phyloP scores from a whole-genome alignment of 2,329 filamentous ascomycete species.

The Verticillium zaregamsianum region DNA sequence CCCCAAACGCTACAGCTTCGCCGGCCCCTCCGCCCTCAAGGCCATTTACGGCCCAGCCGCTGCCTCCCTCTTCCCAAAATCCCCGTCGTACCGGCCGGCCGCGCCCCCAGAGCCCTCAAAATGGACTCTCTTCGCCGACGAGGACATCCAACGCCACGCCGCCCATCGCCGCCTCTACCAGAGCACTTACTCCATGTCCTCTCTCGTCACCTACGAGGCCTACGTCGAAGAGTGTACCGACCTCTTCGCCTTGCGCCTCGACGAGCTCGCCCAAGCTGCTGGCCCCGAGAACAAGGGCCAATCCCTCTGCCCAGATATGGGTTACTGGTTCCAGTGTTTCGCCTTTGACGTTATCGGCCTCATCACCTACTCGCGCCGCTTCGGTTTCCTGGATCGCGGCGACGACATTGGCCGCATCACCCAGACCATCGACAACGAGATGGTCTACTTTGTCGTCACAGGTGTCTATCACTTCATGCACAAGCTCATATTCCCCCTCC shows the following conservation, averaged over 20 bases:
- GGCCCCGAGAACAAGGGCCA: background rate
- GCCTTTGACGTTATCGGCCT: conserved; percentile 49
- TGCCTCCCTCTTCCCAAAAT: conserved; percentile 24
- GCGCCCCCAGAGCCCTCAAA: conserved; percentile 7
- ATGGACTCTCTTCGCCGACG: conserved; percentile 25
- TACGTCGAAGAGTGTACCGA: conserved; percentile 43
- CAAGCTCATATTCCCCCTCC: conserved; percentile 10
- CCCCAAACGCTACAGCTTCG: conserved; percentile 42
- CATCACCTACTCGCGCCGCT: conserved; percentile 33
- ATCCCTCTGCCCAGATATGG: conserved; percentile 29
- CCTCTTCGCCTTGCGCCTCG: conserved; percentile 31
- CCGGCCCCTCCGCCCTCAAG: conserved; percentile 33
- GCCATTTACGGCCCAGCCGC: conserved; percentile 23
- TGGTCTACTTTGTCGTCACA: background rate
- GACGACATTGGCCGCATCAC: conserved; percentile 40
- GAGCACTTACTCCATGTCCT: conserved; percentile 41
- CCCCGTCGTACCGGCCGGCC: conserved; percentile 26
- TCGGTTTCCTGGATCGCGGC: conserved; percentile 42
- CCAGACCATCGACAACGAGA: conserved; percentile 14
- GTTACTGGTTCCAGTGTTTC: conserved; percentile 40
- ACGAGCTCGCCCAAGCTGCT: conserved; percentile 24
- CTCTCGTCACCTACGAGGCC: conserved; percentile 41
- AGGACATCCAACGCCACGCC: conserved; percentile 28
- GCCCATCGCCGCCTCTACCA: conserved; percentile 34
- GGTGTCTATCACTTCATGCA: conserved; percentile 18